Percentiles rank a stretch among this genome's conserved stretches.
phyloP scores from a whole-genome alignment of 768 basidiomycete species.

The Fistulinella prunicolor region DNA sequence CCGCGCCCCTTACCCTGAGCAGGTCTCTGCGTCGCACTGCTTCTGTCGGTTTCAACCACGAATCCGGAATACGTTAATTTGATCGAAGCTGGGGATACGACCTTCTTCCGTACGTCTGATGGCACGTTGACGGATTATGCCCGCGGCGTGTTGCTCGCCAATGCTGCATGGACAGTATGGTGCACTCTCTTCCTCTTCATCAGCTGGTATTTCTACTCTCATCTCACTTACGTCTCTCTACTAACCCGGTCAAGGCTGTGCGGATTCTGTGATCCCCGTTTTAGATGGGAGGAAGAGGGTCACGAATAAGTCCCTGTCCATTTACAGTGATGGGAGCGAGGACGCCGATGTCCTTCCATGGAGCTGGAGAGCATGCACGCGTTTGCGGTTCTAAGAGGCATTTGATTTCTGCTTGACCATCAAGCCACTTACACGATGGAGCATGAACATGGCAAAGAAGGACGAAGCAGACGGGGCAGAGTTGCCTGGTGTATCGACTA shows the following conservation, averaged over 20 bases:
- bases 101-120: constrained; percentile 64
- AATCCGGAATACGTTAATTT: constrained; percentile 46
- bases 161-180: constrained; percentile 82
- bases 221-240: not conserved
- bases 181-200: constrained; percentile 60
- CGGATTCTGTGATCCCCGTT: constrained; percentile 83
- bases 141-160: constrained; percentile 73
- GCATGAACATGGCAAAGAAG: constrained; percentile 33
- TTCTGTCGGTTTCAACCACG: constrained; percentile 60
- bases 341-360: constrained; percentile 61
- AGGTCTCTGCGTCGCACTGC: constrained; percentile 65
- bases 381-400: constrained; percentile 69
- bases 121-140: constrained; percentile 75
- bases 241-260: constrained; percentile 58
- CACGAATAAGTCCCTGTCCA: constrained; percentile 55
- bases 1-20: constrained; percentile 81
- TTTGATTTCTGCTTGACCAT: constrained; percentile 75
- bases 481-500: constrained; percentile 29
- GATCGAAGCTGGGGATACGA: constrained; percentile 60
- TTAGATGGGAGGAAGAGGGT: constrained; percentile 81
- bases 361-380: constrained; percentile 74
- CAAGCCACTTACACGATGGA: constrained; percentile 36
- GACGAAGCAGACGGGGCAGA: constrained; percentile 20
- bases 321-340: constrained; percentile 43
- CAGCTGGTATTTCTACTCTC: constrained; percentile 51